Conservation (phyloP, 352 stramenopile genomes). For the Phytophthora niederhauseri region DNA sequence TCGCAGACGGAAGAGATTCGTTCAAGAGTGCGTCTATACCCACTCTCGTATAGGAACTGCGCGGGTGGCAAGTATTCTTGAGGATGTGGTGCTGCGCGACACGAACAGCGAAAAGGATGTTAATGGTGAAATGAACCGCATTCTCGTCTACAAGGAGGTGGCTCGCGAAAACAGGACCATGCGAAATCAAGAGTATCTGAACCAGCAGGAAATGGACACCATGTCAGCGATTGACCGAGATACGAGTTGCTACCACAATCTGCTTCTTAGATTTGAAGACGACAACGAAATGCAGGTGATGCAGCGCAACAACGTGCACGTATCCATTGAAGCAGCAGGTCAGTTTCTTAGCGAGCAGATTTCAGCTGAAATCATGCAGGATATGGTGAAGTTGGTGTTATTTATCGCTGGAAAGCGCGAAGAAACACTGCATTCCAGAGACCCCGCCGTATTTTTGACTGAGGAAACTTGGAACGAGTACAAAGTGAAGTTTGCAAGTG, state of each 20-base stretch:
- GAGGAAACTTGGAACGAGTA: conserved; percentile 61
- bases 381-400: conserved; percentile 65
- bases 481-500: conserved; percentile 51
- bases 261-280: conserved; percentile 71
- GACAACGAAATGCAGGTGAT: conserved; percentile 51
- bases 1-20: conserved; percentile 61
- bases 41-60: conserved; percentile 35
- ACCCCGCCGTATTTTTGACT: conserved; percentile 45
- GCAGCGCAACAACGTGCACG: conserved; percentile 40
- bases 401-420: conserved; percentile 58
- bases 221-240: conserved; percentile 60
- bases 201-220: conserved; percentile 53
- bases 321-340: conserved; percentile 42
- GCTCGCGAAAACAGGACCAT: conserved; percentile 59
- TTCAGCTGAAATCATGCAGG: conserved; percentile 40
- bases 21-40: conserved; percentile 55
- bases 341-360: conserved; percentile 54
- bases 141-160: conserved; percentile 75
- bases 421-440: conserved; percentile 47
- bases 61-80: conserved; percentile 43
- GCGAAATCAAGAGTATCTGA: conserved; percentile 54
- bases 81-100: conserved; percentile 48
- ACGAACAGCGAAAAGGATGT: conserved; percentile 58
- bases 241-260: conserved; percentile 49
- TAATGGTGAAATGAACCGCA: conserved; percentile 44